phyloP scores from a whole-genome alignment of 352 stramenopile genomes.

The Phytopythium delawarense region DNA sequence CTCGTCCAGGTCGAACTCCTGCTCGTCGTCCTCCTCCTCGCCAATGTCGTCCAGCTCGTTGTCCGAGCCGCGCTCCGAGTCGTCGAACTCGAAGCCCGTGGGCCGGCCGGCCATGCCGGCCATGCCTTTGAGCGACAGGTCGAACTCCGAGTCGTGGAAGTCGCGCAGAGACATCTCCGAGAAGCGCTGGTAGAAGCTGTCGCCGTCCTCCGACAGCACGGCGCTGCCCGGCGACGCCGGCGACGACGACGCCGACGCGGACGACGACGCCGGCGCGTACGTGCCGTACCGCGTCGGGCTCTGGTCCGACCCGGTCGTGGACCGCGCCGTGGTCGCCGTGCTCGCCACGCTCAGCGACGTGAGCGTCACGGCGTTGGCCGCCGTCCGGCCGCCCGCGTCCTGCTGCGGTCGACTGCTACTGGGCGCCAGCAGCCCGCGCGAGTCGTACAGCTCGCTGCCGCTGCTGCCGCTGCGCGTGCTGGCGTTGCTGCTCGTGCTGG shows the following conservation, averaged over 20 bases:
- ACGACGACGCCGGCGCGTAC: conserved; percentile 10
- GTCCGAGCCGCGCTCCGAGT: conserved; percentile 17
- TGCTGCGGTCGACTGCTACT: conserved; percentile 11
- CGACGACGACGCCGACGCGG: conserved; percentile 30
- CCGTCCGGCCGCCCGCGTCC: not conserved
- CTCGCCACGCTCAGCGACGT: conserved; percentile 20
- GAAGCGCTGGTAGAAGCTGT: conserved; percentile 43
- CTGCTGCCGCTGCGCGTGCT: conserved; percentile 13
- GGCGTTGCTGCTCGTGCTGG: conserved; percentile 35
- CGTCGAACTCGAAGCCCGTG: conserved; percentile 30
- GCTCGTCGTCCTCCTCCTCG: conserved; percentile 14
- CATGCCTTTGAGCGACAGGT: conserved; percentile 35
- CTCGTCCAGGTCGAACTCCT: conserved; percentile 17
- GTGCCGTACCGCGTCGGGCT: not conserved
- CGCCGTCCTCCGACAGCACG: conserved; percentile 20
- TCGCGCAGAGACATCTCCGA: conserved; percentile 49
- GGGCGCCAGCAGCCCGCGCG: conserved; percentile 20
- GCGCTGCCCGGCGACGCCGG: conserved; percentile 34
- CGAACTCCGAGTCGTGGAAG: conserved; percentile 68
- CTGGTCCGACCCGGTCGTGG: conserved; percentile 10
- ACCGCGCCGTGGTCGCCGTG: not conserved
- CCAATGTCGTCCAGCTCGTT: conserved; percentile 8
- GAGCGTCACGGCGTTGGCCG: conserved; percentile 20
- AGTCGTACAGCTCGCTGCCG: conserved; percentile 36
- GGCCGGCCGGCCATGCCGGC: conserved; percentile 11